A percentile compares a stretch with the other conserved stretches of the same genome.
Evolutionary conservation across 805 yeast genomes (phyloP).

Genomic region (Suhomyces sp.): DNA sequence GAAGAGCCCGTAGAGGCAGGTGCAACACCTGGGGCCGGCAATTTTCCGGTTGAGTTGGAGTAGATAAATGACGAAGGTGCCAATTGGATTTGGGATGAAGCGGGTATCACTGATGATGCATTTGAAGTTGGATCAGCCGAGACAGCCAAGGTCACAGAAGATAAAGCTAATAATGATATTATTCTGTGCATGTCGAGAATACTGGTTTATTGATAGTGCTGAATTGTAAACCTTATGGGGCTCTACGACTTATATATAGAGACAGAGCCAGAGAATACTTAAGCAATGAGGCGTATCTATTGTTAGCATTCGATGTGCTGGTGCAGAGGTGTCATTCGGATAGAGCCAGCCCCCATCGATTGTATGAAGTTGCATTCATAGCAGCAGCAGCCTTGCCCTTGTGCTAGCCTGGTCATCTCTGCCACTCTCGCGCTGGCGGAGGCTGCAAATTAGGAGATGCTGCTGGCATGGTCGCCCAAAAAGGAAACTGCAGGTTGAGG

Average conservation of each 20-base stretch:
- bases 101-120: not conserved
- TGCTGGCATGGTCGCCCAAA: constrained; percentile 2
- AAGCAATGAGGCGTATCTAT: not conserved
- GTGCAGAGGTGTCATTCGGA: not conserved
- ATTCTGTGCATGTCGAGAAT: constrained; percentile 1
- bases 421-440: not conserved
- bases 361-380: too few relatives aligned
- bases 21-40: not conserved
- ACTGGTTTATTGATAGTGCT: not conserved
- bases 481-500: not conserved
- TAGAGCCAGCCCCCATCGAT: not conserved
- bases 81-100: constrained; percentile 2
- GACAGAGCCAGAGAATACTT: not conserved
- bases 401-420: not conserved
- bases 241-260: not conserved
- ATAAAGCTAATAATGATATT: constrained; percentile 4
- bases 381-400: not conserved
- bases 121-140: not conserved
- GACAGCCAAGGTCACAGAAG: constrained; percentile 1
- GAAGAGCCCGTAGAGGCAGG: not conserved
- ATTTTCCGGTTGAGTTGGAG: not conserved
- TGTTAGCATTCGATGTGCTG: not conserved
- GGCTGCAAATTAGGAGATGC: constrained; percentile 5
- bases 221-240: not conserved
- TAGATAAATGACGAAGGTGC: constrained; percentile 10